Evolutionary conservation across 2,329 filamentous ascomycete species (phyloP).

Genomic region (Lasiodiplodia theobromae): DNA sequence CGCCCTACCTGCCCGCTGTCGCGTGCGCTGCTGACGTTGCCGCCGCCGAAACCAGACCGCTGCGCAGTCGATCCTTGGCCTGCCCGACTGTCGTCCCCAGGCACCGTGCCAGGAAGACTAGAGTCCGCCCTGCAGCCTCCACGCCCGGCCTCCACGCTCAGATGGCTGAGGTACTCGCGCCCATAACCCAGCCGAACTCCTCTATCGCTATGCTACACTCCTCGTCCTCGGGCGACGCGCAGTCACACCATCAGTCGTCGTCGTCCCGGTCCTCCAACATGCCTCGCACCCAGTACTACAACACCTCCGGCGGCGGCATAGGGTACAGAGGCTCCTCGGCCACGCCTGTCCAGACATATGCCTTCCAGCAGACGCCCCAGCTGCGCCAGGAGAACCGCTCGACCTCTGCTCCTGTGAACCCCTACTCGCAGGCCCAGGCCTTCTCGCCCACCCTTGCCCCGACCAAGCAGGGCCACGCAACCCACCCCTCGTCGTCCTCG

Average conservation of each 20-base stretch:
- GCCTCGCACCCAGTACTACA: conserved; percentile 53
- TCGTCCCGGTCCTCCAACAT: conserved; percentile 47
- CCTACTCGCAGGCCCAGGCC: conserved; percentile 47
- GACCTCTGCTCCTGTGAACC: conserved; percentile 58
- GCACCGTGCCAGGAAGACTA: conserved; percentile 33
- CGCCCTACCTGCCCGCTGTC: conserved; percentile 15
- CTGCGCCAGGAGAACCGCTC: conserved; percentile 64
- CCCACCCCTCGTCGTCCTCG: conserved; percentile 51
- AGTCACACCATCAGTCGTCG: conserved; percentile 47
- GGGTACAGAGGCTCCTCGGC: conserved; percentile 52
- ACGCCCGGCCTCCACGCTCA: conserved; percentile 34
- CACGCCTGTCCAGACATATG: conserved; percentile 58
- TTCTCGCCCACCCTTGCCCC: conserved; percentile 35
- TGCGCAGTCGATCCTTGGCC: conserved; percentile 27
- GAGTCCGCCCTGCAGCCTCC: conserved; percentile 30
- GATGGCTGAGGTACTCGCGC: conserved; percentile 57
- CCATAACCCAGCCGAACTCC: conserved; percentile 54
- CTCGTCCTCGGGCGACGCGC: conserved; percentile 55
- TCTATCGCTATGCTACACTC: conserved; percentile 60
- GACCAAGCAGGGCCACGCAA: conserved; percentile 44
- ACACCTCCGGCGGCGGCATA: conserved; percentile 46
- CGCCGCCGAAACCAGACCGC: conserved; percentile 14
- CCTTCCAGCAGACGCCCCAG: conserved; percentile 60
- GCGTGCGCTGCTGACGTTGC: conserved; percentile 22
- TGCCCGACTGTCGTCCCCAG: conserved; percentile 36